phyloP scores from a whole-genome alignment of 2,329 filamentous ascomycete species.

The Uncinocarpus reesii region DNA sequence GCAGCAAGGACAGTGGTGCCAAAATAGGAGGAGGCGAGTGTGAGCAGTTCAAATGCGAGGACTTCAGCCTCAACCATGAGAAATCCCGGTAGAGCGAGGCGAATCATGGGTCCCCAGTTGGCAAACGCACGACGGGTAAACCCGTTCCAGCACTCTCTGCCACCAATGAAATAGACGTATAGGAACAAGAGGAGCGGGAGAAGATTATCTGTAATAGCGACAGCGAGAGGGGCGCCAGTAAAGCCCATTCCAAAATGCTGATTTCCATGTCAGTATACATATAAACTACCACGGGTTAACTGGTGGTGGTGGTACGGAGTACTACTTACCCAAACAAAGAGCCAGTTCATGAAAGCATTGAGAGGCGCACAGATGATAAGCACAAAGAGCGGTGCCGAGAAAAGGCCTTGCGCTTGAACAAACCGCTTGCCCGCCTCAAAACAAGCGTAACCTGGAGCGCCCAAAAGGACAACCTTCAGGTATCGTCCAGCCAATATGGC shows the following conservation, averaged over 20 bases:
- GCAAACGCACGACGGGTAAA: slow-evolving; percentile 58
- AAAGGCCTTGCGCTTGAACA: slow-evolving; percentile 79
- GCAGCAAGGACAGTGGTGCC: slow-evolving; percentile 72
- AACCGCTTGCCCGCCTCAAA: slow-evolving; percentile 79
- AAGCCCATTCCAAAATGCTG: slow-evolving; percentile 55
- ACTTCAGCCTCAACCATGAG: slow-evolving; percentile 93
- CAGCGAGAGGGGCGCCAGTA: slow-evolving; percentile 68
- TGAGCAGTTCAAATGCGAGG: slow-evolving; percentile 84
- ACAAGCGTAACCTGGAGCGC: slow-evolving; percentile 62
- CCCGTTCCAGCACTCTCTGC: slow-evolving; percentile 70
- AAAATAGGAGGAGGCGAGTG: slow-evolving; percentile 69
- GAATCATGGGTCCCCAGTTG: slow-evolving; percentile 78
- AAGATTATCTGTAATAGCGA: slow-evolving; percentile 63
- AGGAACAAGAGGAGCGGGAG: slow-evolving; percentile 62
- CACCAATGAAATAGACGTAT: slow-evolving; percentile 62
- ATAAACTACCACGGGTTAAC: background rate
- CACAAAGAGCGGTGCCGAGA: slow-evolving; percentile 71
- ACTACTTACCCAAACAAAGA: slow-evolving; percentile 60
- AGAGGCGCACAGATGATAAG: slow-evolving; percentile 72
- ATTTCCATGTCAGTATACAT: background rate
- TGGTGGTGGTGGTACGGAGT: background rate
- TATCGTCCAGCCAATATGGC: slow-evolving; percentile 64
- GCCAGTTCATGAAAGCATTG: slow-evolving; percentile 70
- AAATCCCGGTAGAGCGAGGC: slow-evolving; percentile 76
- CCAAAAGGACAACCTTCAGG: slow-evolving; percentile 57